Evolutionary conservation across 192 early-diverging fungal genomes (phyloP).

Genomic region (Rhizophagus prolifer): DNA sequence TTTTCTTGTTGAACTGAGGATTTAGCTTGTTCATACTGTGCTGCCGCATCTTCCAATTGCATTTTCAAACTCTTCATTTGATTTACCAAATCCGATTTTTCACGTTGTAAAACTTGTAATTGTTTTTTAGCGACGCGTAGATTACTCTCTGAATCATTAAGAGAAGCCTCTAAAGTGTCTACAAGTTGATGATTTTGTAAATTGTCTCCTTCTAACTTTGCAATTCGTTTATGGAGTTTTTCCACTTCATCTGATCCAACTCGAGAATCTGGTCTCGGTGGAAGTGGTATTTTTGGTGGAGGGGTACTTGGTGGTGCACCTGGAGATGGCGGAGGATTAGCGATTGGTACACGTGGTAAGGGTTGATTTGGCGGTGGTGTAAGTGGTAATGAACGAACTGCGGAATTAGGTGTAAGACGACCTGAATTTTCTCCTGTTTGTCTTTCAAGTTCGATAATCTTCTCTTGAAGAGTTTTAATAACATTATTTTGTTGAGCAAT

Average conservation of each 20-base stretch:
- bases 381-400: background rate
- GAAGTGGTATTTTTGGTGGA: background rate
- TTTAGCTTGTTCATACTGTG: constrained; percentile 32
- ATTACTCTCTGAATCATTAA: constrained; percentile 46
- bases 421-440: background rate
- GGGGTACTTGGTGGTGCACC: background rate
- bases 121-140: constrained; percentile 42
- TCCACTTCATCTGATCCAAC: constrained; percentile 1
- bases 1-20: constrained; percentile 37
- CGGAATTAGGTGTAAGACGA: background rate
- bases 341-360: background rate
- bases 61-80: constrained; percentile 42
- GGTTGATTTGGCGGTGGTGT: constrained; percentile 23
- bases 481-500: constrained; percentile 16
- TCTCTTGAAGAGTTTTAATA: constrained; percentile 25
- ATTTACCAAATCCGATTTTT: constrained; percentile 36
- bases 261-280: constrained; percentile 4
- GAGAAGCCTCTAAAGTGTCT: constrained; percentile 41
- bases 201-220: constrained; percentile 38
- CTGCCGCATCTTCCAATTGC: constrained; percentile 39
- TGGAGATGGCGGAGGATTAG: too few relatives aligned
- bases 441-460: constrained; percentile 8
- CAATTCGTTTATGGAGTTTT: constrained; percentile 38
- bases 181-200: constrained; percentile 37
- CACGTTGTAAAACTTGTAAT: constrained; percentile 34